Base-by-base conservation (phyloP, 108 stramenopile species). In the Conticribra weissflogii region DNA sequence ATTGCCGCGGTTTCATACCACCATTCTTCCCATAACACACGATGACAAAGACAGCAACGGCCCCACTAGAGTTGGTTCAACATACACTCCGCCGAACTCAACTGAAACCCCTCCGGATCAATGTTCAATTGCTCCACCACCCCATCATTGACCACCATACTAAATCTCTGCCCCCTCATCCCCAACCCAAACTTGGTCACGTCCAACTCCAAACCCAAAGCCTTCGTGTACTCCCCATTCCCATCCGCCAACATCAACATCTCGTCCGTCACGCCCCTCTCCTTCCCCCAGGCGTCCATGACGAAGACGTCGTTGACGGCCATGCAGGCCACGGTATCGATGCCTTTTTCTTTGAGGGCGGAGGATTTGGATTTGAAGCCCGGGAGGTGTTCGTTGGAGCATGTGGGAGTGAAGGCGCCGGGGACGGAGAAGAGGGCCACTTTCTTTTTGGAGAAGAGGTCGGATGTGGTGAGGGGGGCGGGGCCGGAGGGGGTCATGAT, bases 201-300 rank as follows among this genome's bases (percentile, higher is more conserved):
- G 47, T 62, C 60, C 45, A 62, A 47, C 45, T 62, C 60, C 19
- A 62, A 27, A 3, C 60, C 60, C 15, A 62, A 33, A 24, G 60
- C 60, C 21, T 62, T 62, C 21, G 60, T 27, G 27, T 62, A 62
- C 21, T 62, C 60, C 44, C 60, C 60, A 46, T 62, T 62, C 44
- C 60, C 60, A 47, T 62, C 60, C 21, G 60, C 60, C 45, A 62
- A 47, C 60, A 62, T 62, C 3, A 62, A 27, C 60, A 62, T 62
- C 34, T 62, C 60, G 21, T 62, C 60, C 22, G 24, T 5, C 45
- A 62, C 60, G 9, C 60, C 60, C 9, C 60, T 44, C 45, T 62
- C 60, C 47, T 62, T 62, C 8, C 45, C 60, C 60, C 60, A 62
- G 12, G 45, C 46, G 47, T 62, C 60, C 60, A 62, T 62, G 9